Percentiles rank a stretch among this genome's conserved stretches.
Evolutionary conservation across 345 rosid genomes (phyloP).

Genomic region (Eucalyptus sp.): DNA sequence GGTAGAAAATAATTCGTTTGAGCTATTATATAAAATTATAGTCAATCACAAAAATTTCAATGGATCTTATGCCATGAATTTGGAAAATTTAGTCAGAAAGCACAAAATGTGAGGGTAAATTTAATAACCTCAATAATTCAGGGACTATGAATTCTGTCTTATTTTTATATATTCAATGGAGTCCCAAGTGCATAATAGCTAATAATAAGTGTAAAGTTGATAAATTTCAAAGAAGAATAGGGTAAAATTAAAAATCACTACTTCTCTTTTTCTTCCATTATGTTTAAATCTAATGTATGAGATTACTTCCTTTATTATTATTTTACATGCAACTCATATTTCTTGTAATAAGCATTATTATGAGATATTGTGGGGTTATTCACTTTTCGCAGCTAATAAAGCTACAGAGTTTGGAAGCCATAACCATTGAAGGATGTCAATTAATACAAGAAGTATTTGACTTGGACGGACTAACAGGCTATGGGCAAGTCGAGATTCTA

Average conservation of each 20-base stretch:
- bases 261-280: not conserved
- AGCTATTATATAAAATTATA: not conserved
- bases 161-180: not conserved
- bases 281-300: not conserved
- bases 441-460: not conserved
- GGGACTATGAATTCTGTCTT: too few relatives aligned
- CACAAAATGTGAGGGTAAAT: not conserved
- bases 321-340: not conserved
- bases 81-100: not conserved
- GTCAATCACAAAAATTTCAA: too few relatives aligned
- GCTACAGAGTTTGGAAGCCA: not conserved
- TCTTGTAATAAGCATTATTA: too few relatives aligned
- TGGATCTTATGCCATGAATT: not conserved
- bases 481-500: not conserved
- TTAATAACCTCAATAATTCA: not conserved
- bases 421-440: not conserved
- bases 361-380: too few relatives aligned
- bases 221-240: not conserved
- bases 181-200: not conserved
- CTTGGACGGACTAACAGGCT: not conserved
- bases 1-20: not conserved
- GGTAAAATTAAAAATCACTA: not conserved
- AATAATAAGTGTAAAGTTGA: not conserved
- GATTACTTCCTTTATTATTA: not conserved
- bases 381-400: not conserved